Conservation (phyloP, 1,284 basidiomycete genomes). For the Ceratobasidium papillatum region DNA sequence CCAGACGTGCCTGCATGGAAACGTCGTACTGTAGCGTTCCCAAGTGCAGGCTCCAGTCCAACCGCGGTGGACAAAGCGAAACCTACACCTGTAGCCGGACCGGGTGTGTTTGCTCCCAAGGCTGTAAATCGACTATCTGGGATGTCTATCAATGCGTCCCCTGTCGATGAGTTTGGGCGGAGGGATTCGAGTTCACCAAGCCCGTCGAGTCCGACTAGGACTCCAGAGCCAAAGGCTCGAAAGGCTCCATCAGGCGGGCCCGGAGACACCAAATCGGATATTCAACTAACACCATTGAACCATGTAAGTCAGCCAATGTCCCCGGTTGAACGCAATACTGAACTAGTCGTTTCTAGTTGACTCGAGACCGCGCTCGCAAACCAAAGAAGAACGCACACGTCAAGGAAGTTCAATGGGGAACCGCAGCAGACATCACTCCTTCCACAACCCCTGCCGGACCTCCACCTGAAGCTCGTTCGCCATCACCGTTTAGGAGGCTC, state of each 20-base stretch:
- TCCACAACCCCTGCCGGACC: constrained; percentile 25
- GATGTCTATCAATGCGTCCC: not conserved
- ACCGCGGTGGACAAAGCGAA: not conserved
- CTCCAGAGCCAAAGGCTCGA: constrained; percentile 50
- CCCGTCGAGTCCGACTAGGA: not conserved
- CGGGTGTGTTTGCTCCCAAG: constrained; percentile 6
- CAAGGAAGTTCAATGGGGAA: constrained; percentile 15
- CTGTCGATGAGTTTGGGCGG: constrained; percentile 28
- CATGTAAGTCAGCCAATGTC: constrained; percentile 76
- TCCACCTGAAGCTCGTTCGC: constrained; percentile 14
- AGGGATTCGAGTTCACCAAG: not conserved
- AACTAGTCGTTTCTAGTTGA: constrained; percentile 40
- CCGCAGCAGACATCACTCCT: not conserved
- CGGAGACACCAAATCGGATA: constrained; percentile 6
- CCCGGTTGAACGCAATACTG: not conserved
- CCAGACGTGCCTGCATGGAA: constrained; percentile 30
- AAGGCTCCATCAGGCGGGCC: not conserved
- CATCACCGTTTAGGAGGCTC: constrained; percentile 27
- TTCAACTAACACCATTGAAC: constrained; percentile 60
- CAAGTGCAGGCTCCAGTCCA: not conserved
- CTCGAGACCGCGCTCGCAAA: constrained; percentile 46
- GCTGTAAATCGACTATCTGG: constrained; percentile 3
- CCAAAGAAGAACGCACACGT: constrained; percentile 39
- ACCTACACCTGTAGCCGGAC: not conserved
- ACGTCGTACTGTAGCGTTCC: constrained; percentile 15